Evolutionary conservation across 495 filamentous ascomycete genomes (phyloP).

Genomic region (Penicillium flavigenum): DNA sequence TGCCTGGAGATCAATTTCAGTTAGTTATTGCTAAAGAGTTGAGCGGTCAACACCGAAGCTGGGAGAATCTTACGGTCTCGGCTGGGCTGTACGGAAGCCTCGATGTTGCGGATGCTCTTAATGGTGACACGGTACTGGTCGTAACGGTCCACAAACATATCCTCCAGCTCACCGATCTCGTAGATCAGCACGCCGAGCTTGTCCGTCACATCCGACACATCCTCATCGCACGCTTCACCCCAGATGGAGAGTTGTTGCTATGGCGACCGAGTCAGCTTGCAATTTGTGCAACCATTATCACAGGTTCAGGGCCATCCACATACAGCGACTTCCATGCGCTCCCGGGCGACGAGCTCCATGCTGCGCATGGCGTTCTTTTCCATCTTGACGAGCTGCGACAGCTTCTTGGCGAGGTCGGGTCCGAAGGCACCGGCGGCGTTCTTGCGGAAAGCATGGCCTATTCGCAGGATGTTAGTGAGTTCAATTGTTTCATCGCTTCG

Average conservation of each 20-base stretch:
- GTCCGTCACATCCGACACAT: conserved; percentile 98
- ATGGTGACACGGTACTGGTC: conserved; percentile 99
- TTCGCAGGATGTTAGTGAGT: conserved; percentile 28
- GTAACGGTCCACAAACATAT: conserved; percentile 96
- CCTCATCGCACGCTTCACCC: conserved; percentile 95
- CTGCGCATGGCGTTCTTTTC: conserved; percentile 99
- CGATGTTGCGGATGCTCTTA: conserved; percentile 98
- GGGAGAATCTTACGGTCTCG: conserved; percentile 71
- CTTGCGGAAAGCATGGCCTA: conserved; percentile 92
- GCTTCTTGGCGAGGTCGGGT: conserved; percentile 94
- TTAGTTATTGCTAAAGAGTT: conserved; percentile 9
- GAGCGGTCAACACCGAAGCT: not conserved
- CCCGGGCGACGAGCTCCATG: conserved; percentile 89
- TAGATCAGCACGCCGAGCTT: conserved; percentile 97
- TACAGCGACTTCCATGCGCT: conserved; percentile 98
- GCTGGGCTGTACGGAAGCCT: conserved; percentile 96
- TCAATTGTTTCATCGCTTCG: not conserved
- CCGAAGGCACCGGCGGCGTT: conserved; percentile 91
- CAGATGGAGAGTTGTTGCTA: conserved; percentile 98
- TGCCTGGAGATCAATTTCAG: conserved; percentile 52
- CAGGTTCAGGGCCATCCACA: conserved; percentile 26
- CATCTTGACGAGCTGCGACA: conserved; percentile 98
- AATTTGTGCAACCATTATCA: not conserved
- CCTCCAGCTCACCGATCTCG: conserved; percentile 97
- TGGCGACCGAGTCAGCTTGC: conserved; percentile 13